A percentile compares a stretch with the other conserved stretches of the same genome.
Conservation (phyloP, 371 early-diverging fungal species). For the Mortierella sp. region DNA sequence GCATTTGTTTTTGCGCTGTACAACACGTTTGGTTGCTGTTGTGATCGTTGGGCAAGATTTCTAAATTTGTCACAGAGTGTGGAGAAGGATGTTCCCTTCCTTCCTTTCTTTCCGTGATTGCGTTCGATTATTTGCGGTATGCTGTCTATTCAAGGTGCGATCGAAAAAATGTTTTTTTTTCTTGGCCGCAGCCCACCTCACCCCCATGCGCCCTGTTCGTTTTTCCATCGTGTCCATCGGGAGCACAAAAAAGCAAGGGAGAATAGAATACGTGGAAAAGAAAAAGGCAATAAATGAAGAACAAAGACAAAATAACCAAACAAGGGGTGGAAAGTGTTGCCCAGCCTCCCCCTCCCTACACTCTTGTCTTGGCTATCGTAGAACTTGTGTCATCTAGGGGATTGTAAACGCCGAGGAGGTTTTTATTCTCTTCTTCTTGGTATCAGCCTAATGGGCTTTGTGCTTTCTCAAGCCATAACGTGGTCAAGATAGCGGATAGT, state of each 20-base stretch:
- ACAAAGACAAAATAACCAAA: not conserved
- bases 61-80: slow-evolving; percentile 6
- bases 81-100: not conserved
- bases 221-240: not conserved
- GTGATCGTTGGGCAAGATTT: not conserved
- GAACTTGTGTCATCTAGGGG: not conserved
- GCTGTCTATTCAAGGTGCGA: not conserved
- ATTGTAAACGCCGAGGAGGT: not conserved
- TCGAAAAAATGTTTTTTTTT: not conserved
- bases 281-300: too few species aligned
- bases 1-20: not conserved
- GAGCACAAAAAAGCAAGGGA: not conserved
- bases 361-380: not conserved
- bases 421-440: not conserved
- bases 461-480: too few species aligned
- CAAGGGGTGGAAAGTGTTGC: slow-evolving; percentile 1
- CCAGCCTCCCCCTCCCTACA: slow-evolving; percentile 1
- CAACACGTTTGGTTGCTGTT: not conserved
- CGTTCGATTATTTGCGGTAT: not conserved
- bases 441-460: not conserved
- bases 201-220: not conserved
- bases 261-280: not conserved
- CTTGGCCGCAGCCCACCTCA: slow-evolving; percentile 8
- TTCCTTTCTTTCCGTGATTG: not conserved
- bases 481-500: too few species aligned